Evolutionary conservation across 345 rosid species (phyloP), one percentile per base, ranked within the genome.

Genomic region (Salix arbutifolia): DNA sequence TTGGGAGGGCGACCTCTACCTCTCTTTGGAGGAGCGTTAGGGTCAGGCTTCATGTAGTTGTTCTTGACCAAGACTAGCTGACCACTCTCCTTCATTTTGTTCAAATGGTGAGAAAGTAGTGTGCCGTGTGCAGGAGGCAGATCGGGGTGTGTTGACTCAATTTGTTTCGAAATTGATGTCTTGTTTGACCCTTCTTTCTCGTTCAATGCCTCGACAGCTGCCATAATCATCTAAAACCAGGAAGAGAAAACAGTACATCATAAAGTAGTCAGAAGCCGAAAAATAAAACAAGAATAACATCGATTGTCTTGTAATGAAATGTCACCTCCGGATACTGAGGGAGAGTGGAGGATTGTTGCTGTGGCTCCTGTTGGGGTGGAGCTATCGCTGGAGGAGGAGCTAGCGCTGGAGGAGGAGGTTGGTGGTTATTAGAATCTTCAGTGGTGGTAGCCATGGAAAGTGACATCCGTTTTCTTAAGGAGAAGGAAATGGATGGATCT

Each of bases 1-100:
- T 93, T 95, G 0, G 97, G 94, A 4, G 99, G 99, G 35, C 98
- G 93, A 58, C 99, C 96, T 6, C 98, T 96, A 48, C 97, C 97
- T 31, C 99, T 85, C 82, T 87, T 93, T 4, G 96, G 92, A 0
- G 97, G 97, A n/a, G 92, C 90, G 65, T 85, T 76, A 0, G 92
- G 94, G 81, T 88, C 86, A 0, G 94, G 96, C 66, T 87, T 90
- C 93, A 87, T 81, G 91, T 87, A 93, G 80, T 89, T 93, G 85
- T 90, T 90, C 77, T 95, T 95, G 1, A 84, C 84, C 71, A 93
- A 21, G 9, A 79, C 83, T 42, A 93, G 84, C 81, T 93, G 85
- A 0, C 97, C 96, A 28, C 77, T 76, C 8, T 81, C 83, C 79
- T 90, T 91, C 94, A 95, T 85, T 77, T 83, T 86, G 86, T 83